A percentile compares a stretch with the other conserved stretches of the same genome.
These are phyloP conservation scores for Gamsiella multidivaricata DNA, from an alignment of 192 early-diverging fungal genomes.

Conservation along the genomic window DNA sequence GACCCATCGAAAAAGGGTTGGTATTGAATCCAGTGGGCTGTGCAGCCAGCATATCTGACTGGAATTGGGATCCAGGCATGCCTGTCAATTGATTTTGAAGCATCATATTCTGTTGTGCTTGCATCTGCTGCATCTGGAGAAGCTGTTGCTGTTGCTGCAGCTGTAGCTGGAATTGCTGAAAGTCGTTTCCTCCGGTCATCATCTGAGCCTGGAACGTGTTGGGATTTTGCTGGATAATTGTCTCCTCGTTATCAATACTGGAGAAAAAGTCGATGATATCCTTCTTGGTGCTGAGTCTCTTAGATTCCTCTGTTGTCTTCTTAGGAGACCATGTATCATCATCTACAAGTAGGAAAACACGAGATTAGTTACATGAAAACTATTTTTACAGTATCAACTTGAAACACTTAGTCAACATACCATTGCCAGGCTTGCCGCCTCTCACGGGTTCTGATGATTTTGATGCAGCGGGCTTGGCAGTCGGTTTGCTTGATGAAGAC, in stretches of 20 bases:
- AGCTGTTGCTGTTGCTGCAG: slow-evolving; percentile 41
- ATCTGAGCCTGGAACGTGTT: slow-evolving; percentile 33
- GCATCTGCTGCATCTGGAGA: slow-evolving; percentile 34
- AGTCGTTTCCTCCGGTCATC: slow-evolving; percentile 31
- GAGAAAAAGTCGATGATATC: slow-evolving; percentile 59
- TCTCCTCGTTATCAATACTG: slow-evolving; percentile 57
- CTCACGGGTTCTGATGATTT: slow-evolving; percentile 14
- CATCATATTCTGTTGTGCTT: slow-evolving; percentile 43
- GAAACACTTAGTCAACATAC: neutral
- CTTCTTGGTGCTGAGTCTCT: slow-evolving; percentile 40
- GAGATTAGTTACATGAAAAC: neutral
- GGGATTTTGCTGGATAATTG: slow-evolving; percentile 39
- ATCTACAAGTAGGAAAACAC: slow-evolving; percentile 9
- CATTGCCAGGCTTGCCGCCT: slow-evolving; percentile 8
- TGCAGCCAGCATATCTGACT: slow-evolving; percentile 16
- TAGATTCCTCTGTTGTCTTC: slow-evolving; percentile 37
- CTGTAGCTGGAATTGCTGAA: slow-evolving; percentile 54
- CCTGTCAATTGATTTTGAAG: slow-evolving; percentile 44
- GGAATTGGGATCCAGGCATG: slow-evolving; percentile 20
- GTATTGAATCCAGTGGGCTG: slow-evolving; percentile 38
- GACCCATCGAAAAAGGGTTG: slow-evolving; percentile 51
- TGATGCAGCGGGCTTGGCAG: slow-evolving; percentile 15
- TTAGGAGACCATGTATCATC: slow-evolving; percentile 37
- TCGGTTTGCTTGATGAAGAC: slow-evolving; percentile 44
- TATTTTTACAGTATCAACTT: neutral